These are phyloP conservation scores for Zoysia matrella DNA, from an alignment of 202 grass and related monocot genomes.

Conservation along the genomic window DNA sequence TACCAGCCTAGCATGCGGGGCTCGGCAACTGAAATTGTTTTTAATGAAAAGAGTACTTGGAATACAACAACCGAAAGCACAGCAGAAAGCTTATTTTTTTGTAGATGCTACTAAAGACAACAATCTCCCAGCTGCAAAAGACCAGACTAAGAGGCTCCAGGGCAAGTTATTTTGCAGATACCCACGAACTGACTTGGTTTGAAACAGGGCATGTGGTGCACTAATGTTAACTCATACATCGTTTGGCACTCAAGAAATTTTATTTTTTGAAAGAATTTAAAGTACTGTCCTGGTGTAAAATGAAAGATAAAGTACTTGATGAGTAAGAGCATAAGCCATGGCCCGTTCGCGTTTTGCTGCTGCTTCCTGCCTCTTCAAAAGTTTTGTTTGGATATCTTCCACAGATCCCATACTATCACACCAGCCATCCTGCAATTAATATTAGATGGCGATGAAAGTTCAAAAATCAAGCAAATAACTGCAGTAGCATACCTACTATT, in stretches of 20 bases:
- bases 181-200: slow-evolving; percentile 10
- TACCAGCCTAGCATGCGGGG: slow-evolving; percentile 4
- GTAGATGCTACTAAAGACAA: neutral
- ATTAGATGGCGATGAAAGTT: slow-evolving; percentile 35
- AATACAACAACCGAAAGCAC: slow-evolving; percentile 9
- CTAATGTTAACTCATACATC: neutral
- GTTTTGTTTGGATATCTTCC: slow-evolving; percentile 90
- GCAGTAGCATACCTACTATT: slow-evolving; percentile 10
- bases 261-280: neutral
- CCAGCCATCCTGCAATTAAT: slow-evolving; percentile 85
- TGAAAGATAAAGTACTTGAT: slow-evolving; percentile 66
- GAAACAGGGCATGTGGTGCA: slow-evolving; percentile 11
- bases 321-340: slow-evolving; percentile 96
- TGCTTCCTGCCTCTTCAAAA: slow-evolving; percentile 96
- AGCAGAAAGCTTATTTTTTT: slow-evolving; percentile 2
- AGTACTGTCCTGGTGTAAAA: slow-evolving; percentile 26
- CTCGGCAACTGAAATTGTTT: slow-evolving; percentile 8
- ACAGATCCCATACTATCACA: slow-evolving; percentile 93
- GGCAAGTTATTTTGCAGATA: neutral
- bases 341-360: slow-evolving; percentile 91
- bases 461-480: slow-evolving; percentile 4
- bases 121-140: neutral
- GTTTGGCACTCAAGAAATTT: neutral
- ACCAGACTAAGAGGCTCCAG: slow-evolving; percentile 9
- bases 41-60: slow-evolving; percentile 7